phyloP scores from a whole-genome alignment of 2,329 filamentous ascomycete species.

The Rasamsonia emersonii region DNA sequence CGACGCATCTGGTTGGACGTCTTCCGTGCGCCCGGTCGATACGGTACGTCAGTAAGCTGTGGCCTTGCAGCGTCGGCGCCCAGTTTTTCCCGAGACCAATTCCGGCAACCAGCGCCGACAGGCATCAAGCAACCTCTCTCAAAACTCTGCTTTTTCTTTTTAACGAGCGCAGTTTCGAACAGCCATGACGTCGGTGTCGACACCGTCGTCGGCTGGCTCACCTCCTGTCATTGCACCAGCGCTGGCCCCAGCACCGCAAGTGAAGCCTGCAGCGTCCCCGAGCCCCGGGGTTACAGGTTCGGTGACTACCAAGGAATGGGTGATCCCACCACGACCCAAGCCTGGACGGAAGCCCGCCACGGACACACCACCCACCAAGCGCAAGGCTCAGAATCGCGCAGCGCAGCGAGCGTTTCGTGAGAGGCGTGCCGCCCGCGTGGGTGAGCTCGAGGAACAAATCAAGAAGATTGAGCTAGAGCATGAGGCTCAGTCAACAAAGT shows the following conservation, averaged over 20 bases:
- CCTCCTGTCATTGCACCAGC: constrained; percentile 22
- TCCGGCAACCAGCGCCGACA: constrained; percentile 9
- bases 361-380: constrained; percentile 84
- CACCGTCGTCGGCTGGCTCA: constrained; percentile 30
- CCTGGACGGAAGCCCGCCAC: constrained; percentile 90
- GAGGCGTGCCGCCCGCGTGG: constrained; percentile 73
- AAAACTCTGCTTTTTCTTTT: constrained; percentile 12
- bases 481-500: constrained; percentile 39
- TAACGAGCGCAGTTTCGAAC: constrained; percentile 25
- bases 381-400: constrained; percentile 88
- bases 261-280: constrained; percentile 24
- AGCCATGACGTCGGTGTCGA: constrained; percentile 27
- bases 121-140: no score
- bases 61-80: constrained; percentile 6
- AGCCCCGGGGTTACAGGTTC: constrained; percentile 34
- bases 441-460: constrained; percentile 51
- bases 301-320: constrained; percentile 77
- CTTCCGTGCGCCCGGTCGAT: constrained; percentile 29
- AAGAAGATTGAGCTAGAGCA: constrained; percentile 41
- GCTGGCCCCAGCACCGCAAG: constrained; percentile 25
- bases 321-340: constrained; percentile 74
- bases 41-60: constrained; percentile 13
- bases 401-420: constrained; percentile 88
- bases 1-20: constrained; percentile 22
- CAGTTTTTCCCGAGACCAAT: constrained; percentile 14